Percentiles rank a stretch among this genome's conserved stretches.
phyloP scores from a whole-genome alignment of 352 stramenopile genomes.

The Plasmopara viticola region DNA sequence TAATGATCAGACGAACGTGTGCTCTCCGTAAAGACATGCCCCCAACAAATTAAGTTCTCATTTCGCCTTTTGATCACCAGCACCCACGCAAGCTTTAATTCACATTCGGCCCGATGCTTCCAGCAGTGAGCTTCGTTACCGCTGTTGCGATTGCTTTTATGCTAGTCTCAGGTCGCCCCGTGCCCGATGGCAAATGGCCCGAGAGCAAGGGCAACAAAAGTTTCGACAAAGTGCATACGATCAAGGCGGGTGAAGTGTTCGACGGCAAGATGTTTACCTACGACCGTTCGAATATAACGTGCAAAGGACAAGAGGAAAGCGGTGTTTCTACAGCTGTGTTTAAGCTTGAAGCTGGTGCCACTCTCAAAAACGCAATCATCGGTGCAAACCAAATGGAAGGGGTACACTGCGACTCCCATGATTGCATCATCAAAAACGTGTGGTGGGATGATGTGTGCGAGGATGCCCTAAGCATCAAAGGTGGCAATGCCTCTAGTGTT shows the following conservation, averaged over 20 bases:
- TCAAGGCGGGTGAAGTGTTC: conserved; percentile 34
- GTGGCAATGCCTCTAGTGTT: conserved; percentile 1
- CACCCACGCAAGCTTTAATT: too few species aligned
- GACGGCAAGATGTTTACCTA: conserved; percentile 54
- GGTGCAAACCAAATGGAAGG: conserved; percentile 2
- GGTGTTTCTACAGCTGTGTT: background rate
- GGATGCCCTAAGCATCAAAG: conserved; percentile 1
- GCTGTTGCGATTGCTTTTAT: background rate
- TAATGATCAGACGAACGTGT: too few species aligned
- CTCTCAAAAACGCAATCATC: background rate
- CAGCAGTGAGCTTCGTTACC: background rate
- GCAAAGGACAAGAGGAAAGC: conserved; percentile 27
- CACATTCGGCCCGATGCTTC: background rate
- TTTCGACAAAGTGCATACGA: conserved; percentile 26
- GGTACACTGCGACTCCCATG: background rate
- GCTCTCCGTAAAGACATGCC: too few species aligned
- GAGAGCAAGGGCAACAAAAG: conserved; percentile 15
- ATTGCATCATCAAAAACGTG: conserved; percentile 1
- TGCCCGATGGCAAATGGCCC: conserved; percentile 21
- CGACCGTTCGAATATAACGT: conserved; percentile 42
- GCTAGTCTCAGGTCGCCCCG: background rate
- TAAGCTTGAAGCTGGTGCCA: conserved; percentile 1
- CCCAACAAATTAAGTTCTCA: too few species aligned
- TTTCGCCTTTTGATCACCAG: too few species aligned
- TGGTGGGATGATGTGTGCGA: conserved; percentile 5